A percentile compares a stretch with the other conserved stretches of the same genome.
Evolutionary conservation across 768 basidiomycete genomes (phyloP).

Genomic region (Suillus occidentalis): DNA sequence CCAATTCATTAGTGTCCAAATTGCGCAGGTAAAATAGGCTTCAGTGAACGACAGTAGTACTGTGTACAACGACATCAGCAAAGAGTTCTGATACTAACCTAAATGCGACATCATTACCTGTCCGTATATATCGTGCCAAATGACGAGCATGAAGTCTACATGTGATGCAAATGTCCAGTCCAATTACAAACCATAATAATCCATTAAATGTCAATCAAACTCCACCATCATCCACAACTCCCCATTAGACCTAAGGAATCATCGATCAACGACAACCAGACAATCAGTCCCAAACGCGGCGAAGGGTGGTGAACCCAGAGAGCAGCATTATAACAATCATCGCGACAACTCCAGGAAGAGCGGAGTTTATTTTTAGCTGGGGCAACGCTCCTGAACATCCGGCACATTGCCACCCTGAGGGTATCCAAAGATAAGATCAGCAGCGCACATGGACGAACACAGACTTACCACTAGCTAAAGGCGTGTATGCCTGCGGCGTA

Average conservation of each 20-base stretch:
- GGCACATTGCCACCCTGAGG: conserved; percentile 29
- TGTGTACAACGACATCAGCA: not conserved
- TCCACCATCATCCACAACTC: not conserved
- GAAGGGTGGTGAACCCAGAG: conserved; percentile 35
- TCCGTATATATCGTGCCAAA: not conserved
- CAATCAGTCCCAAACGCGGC: conserved; percentile 29
- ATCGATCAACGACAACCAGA: conserved; percentile 10
- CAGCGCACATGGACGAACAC: not conserved
- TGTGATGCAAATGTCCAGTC: conserved; percentile 9
- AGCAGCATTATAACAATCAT: conserved; percentile 32
- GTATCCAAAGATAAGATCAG: not conserved
- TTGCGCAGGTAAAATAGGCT: not conserved
- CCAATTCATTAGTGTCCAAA: not conserved
- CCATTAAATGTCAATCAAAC: conserved; percentile 8
- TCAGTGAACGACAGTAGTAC: not conserved
- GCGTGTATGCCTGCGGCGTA: conserved; percentile 55
- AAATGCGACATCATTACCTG: not conserved
- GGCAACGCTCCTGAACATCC: conserved; percentile 32
- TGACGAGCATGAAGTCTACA: not conserved
- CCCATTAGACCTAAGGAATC: not conserved
- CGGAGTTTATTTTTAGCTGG: conserved; percentile 32
- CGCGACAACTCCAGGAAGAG: conserved; percentile 33
- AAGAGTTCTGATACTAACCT: not conserved
- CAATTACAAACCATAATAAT: not conserved
- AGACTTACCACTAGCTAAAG: conserved; percentile 43